Conservation (phyloP, 768 basidiomycete genomes). For the Suillus variegatus region DNA sequence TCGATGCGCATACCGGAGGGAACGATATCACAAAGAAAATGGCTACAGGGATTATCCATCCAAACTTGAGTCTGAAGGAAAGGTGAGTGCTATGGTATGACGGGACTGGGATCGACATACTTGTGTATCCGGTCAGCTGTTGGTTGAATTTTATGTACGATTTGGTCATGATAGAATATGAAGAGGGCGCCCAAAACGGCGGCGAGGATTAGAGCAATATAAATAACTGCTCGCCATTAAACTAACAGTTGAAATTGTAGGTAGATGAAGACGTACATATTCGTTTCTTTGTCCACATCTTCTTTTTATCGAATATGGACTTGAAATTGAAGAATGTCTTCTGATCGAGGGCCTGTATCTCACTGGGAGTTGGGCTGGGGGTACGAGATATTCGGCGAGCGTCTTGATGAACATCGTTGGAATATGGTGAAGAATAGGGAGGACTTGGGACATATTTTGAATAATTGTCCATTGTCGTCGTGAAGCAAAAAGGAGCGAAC, state of each 20-base stretch:
- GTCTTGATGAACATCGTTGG: constrained; percentile 12
- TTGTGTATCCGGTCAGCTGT: constrained; percentile 46
- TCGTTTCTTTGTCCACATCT: constrained; percentile 59
- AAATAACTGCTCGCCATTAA: constrained; percentile 39
- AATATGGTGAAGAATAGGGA: constrained; percentile 10
- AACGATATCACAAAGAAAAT: constrained; percentile 85
- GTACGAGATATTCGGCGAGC: constrained; percentile 38
- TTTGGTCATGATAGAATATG: constrained; percentile 63
- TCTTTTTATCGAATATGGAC: constrained; percentile 43
- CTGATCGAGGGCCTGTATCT: constrained; percentile 43
- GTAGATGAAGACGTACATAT: constrained; percentile 43
- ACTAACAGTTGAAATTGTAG: not conserved
- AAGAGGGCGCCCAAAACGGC: constrained; percentile 53
- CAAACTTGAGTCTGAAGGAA: constrained; percentile 46
- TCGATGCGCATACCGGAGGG: constrained; percentile 58
- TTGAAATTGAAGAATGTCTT: constrained; percentile 49
- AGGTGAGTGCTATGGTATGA: not conserved
- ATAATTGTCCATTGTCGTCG: constrained; percentile 21
- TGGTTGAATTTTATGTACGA: constrained; percentile 48
- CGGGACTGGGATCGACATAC: constrained; percentile 23
- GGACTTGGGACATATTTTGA: constrained; percentile 4
- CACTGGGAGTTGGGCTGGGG: constrained; percentile 68
- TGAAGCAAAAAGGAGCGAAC: not conserved
- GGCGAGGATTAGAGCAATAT: constrained; percentile 49
- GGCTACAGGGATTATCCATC: constrained; percentile 80